Conservation (phyloP, 306 rosid species). For the Glycine soja region DNA sequence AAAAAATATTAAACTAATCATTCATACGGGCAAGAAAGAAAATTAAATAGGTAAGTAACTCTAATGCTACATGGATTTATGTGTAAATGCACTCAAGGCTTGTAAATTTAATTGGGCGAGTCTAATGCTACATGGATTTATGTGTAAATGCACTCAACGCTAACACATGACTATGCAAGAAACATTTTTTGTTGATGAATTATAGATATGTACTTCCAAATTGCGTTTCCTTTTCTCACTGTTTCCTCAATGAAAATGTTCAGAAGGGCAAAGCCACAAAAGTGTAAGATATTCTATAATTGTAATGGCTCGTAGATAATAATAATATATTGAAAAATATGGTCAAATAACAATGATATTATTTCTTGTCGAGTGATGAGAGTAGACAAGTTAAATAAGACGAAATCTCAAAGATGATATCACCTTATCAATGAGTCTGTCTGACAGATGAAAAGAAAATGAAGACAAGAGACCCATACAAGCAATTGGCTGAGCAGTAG, state of each 20-base stretch:
- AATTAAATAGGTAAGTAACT: too few species aligned
- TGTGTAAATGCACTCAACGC: not conserved
- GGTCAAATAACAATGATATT: not conserved
- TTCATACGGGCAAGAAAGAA: too few species aligned
- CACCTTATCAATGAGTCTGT: not conserved
- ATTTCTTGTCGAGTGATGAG: slow-evolving; percentile 5
- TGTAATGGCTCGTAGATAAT: too few species aligned
- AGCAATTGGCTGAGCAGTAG: not conserved
- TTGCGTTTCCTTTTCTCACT: not conserved
- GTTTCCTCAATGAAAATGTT: too few species aligned
- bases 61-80: too few species aligned
- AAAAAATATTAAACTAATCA: not conserved
- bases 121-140: too few species aligned
- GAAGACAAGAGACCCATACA: slow-evolving; percentile 2
- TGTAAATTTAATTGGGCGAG: too few species aligned
- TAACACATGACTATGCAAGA: not conserved
- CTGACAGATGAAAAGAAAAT: slow-evolving; percentile 1
- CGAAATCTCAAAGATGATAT: slow-evolving; percentile 7
- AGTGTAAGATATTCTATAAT: too few species aligned
- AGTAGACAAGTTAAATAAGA: not conserved
- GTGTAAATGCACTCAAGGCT: not conserved
- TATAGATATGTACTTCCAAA: not conserved
- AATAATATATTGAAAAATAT: too few species aligned
- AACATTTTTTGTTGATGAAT: too few species aligned
- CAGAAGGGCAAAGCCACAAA: too few species aligned